These are phyloP conservation scores for Penicillium bovifimosum DNA, from an alignment of 495 filamentous ascomycete genomes.

Conservation along the genomic window DNA sequence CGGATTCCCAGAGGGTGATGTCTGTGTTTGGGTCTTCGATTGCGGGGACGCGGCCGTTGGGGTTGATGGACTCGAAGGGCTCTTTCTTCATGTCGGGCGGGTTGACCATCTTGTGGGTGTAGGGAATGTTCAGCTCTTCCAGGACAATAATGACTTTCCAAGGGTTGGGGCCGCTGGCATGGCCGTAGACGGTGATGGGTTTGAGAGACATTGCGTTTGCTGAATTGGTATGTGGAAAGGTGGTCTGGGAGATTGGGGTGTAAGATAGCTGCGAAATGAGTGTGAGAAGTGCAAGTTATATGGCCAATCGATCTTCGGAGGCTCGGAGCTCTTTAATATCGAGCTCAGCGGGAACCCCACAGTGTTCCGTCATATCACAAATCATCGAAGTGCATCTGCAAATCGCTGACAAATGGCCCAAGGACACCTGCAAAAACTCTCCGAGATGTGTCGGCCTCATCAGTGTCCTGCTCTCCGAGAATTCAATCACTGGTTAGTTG, in stretches of 20 bases:
- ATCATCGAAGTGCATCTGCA: too few relatives aligned
- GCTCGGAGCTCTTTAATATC: too few relatives aligned
- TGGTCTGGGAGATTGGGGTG: not conserved
- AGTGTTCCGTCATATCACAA: too few relatives aligned
- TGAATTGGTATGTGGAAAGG: not conserved
- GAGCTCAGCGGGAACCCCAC: too few relatives aligned
- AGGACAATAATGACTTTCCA: conserved; percentile 62
- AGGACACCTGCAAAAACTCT: too few relatives aligned
- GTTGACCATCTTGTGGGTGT: conserved; percentile 38
- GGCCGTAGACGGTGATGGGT: conserved; percentile 40
- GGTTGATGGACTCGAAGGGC: conserved; percentile 55
- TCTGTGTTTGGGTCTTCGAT: conserved; percentile 65
- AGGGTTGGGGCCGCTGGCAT: conserved; percentile 50
- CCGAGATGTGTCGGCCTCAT: too few relatives aligned
- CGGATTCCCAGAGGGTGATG: conserved; percentile 65
- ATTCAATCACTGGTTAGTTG: too few relatives aligned
- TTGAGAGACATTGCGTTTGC: conserved; percentile 36
- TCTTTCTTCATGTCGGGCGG: conserved; percentile 53
- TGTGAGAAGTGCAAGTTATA: too few relatives aligned
- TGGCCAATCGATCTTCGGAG: too few relatives aligned
- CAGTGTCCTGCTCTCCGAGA: too few relatives aligned
- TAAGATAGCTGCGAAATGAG: too few relatives aligned
- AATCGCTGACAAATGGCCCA: too few relatives aligned
- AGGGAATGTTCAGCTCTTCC: conserved; percentile 56
- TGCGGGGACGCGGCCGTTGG: conserved; percentile 61